Percentiles rank a stretch among this genome's conserved stretches.
Conservation (phyloP, 495 filamentous ascomycete species). For the Bombardia bombarda region DNA sequence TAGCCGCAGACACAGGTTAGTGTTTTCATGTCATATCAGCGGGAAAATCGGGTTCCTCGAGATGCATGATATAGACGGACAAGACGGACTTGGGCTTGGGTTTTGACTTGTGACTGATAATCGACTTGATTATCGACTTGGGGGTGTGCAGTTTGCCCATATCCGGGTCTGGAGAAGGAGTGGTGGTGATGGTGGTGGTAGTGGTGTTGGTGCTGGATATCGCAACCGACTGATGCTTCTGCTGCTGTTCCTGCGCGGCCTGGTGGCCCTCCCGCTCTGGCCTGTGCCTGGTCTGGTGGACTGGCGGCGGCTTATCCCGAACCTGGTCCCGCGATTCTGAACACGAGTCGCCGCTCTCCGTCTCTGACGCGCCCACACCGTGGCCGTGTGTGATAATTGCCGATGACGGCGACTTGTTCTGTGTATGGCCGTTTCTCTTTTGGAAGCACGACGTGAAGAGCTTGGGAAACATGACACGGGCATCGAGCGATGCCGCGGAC, state of each 20-base stretch:
- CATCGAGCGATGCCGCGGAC: not conserved
- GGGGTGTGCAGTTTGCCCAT: constrained; percentile 8
- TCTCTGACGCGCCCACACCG: constrained; percentile 9
- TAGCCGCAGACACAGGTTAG: not conserved
- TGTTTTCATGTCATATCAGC: not conserved
- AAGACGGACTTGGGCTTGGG: constrained; percentile 8
- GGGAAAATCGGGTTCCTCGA: not conserved
- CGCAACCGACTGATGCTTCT: too few relatives aligned
- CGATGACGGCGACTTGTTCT: constrained; percentile 8
- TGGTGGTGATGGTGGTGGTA: too few relatives aligned
- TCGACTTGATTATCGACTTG: constrained; percentile 7
- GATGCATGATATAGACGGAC: not conserved
- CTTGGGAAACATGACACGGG: constrained; percentile 12
- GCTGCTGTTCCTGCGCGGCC: too few relatives aligned
- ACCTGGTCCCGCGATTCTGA: not conserved
- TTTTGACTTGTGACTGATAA: constrained; percentile 7
- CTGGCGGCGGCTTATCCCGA: not conserved
- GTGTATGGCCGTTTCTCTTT: constrained; percentile 7
- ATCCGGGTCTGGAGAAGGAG: not conserved
- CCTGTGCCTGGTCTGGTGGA: not conserved
- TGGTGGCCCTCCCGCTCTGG: not conserved
- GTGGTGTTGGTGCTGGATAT: too few relatives aligned
- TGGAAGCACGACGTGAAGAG: constrained; percentile 22
- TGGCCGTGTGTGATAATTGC: too few relatives aligned
- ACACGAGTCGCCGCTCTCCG: constrained; percentile 10